phyloP scores from a whole-genome alignment of 2,329 filamentous ascomycete genomes.

The Trichoderma sp. region DNA sequence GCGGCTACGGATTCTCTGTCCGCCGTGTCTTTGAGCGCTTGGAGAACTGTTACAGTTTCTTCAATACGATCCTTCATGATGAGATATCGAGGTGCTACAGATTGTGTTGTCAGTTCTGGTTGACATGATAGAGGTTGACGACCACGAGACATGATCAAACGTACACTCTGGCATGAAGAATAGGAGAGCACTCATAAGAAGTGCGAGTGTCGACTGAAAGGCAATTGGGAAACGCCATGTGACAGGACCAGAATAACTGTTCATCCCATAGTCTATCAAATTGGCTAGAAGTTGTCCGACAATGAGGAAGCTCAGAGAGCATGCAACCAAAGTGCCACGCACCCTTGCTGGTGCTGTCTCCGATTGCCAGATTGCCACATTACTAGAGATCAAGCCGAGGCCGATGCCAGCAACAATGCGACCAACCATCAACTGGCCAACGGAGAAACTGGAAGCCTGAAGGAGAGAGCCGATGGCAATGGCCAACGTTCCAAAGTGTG shows the following conservation, averaged over 20 bases:
- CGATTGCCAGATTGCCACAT: constrained; percentile 42
- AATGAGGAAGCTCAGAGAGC: constrained; percentile 43
- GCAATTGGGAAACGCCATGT: constrained; percentile 48
- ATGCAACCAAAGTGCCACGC: constrained; percentile 33
- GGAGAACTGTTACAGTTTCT: constrained; percentile 44
- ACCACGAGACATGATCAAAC: background rate
- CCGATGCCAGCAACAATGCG: constrained; percentile 49
- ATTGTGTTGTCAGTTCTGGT: background rate
- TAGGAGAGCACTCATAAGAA: constrained; percentile 43
- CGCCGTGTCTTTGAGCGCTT: constrained; percentile 42
- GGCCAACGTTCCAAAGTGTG: constrained; percentile 48
- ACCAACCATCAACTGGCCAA: constrained; percentile 50
- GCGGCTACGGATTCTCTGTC: constrained; percentile 33
- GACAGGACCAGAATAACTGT: constrained; percentile 15
- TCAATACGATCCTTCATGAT: constrained; percentile 45
- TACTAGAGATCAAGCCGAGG: background rate
- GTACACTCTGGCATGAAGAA: constrained; percentile 33
- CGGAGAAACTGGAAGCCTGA: constrained; percentile 49
- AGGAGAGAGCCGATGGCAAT: constrained; percentile 52
- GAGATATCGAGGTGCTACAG: constrained; percentile 48
- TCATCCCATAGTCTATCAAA: constrained; percentile 47
- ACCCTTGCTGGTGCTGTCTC: constrained; percentile 35
- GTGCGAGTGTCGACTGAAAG: constrained; percentile 37
- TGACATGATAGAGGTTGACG: constrained; percentile 34
- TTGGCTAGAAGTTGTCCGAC: constrained; percentile 51